These are phyloP conservation scores for Myxozyma kluyveri DNA, from an alignment of 805 yeast genomes.

Conservation along the genomic window DNA sequence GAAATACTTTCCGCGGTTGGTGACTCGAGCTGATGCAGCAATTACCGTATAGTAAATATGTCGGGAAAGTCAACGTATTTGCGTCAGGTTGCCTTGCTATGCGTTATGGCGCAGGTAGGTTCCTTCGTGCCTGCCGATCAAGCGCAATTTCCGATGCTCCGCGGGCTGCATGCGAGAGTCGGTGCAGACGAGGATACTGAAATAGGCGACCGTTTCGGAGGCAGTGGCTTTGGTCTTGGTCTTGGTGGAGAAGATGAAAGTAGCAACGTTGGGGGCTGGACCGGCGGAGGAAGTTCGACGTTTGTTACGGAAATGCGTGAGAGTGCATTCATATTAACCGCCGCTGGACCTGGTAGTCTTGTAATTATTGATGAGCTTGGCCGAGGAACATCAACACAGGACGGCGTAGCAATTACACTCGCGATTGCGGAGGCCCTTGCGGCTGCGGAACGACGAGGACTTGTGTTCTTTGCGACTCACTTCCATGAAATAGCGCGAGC, in stretches of 20 bases:
- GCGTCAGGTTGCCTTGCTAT: constrained; percentile 50
- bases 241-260: constrained; percentile 38
- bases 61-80: constrained; percentile 62
- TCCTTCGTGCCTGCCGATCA: constrained; percentile 38
- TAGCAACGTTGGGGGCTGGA: constrained; percentile 39
- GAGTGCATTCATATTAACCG: constrained; percentile 46
- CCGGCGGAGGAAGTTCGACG: constrained; percentile 42
- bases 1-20: background rate
- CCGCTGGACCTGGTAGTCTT: constrained; percentile 38
- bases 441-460: constrained; percentile 28
- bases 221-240: no score
- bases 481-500: constrained; percentile 44
- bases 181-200: constrained; percentile 18
- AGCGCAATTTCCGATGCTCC: constrained; percentile 29
- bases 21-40: background rate
- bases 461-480: constrained; percentile 47
- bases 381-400: constrained; percentile 50
- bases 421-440: constrained; percentile 45
- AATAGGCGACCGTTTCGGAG: background rate
- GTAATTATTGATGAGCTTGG: constrained; percentile 57
- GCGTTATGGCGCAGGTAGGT: constrained; percentile 59
- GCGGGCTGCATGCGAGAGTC: constrained; percentile 10
- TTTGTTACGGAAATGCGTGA: constrained; percentile 51
- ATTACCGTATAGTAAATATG: constrained; percentile 46
- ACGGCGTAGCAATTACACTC: constrained; percentile 53